Evolutionary conservation across 2,329 filamentous ascomycete species (phyloP).

Genomic region (Calonectria hongkongensis): DNA sequence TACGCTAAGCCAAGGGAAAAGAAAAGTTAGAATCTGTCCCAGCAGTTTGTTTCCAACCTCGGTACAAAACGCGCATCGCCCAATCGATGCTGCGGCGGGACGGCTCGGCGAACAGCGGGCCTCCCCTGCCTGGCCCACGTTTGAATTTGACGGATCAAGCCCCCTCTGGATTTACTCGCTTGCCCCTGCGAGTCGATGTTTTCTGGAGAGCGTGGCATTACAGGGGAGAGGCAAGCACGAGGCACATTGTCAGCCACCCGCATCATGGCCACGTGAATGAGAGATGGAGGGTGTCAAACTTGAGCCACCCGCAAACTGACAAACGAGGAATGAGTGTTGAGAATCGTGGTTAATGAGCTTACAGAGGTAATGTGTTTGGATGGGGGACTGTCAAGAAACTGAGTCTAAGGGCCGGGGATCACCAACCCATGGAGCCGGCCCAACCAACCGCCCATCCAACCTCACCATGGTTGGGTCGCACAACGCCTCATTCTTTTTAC

Average conservation of each 20-base stretch:
- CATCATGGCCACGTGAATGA: conserved; percentile 33
- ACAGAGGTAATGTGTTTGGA: conserved; percentile 33
- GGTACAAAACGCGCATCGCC: conserved; percentile 36
- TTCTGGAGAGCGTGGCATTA: conserved; percentile 24
- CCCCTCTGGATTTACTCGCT: conserved; percentile 33
- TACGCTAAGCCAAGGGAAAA: conserved; percentile 11
- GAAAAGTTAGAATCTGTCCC: conserved; percentile 26
- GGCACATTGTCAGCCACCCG: conserved; percentile 40
- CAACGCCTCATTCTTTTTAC: conserved; percentile 25
- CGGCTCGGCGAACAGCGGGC: conserved; percentile 41
- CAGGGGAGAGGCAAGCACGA: conserved; percentile 37
- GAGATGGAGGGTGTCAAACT: conserved; percentile 22
- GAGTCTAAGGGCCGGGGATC: conserved; percentile 39
- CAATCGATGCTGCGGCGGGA: conserved; percentile 34
- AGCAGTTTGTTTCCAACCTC: conserved; percentile 36
- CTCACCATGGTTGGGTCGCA: conserved; percentile 31
- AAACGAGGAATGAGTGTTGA: conserved; percentile 19
- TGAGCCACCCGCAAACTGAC: conserved; percentile 1
- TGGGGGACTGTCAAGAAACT: conserved; percentile 16
- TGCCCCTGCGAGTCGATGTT: conserved; percentile 21
- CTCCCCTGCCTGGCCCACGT: conserved; percentile 40
- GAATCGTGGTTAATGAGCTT: conserved; percentile 27
- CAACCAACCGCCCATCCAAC: conserved; percentile 37
- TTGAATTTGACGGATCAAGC: conserved; percentile 31
- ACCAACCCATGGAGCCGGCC: conserved; percentile 37